A percentile compares a stretch with the other conserved stretches of the same genome.
Conservation (phyloP, 768 basidiomycete species). For the Phaffia australis region DNA sequence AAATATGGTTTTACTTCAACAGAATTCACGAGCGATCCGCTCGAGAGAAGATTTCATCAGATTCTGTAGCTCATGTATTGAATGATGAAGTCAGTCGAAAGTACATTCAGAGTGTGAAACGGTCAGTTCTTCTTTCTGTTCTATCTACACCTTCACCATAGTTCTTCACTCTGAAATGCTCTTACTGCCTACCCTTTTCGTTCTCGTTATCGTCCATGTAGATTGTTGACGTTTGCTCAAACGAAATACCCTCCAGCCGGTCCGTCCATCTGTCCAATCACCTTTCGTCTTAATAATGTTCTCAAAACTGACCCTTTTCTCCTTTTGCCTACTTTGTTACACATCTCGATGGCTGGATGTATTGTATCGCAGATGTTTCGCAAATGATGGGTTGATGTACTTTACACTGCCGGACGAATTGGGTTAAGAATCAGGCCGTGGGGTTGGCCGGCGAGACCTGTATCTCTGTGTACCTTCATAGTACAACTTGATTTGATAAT, state of each 20-base stretch:
- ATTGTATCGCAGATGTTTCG: constrained; percentile 38
- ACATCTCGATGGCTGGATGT: neutral
- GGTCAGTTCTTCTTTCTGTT: constrained; percentile 43
- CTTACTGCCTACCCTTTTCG: neutral
- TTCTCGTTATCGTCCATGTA: constrained; percentile 35
- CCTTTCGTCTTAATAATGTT: neutral
- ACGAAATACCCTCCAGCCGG: constrained; percentile 92
- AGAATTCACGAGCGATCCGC: constrained; percentile 95
- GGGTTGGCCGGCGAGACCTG: too few relatives aligned
- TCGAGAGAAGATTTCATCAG: constrained; percentile 92
- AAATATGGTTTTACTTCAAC: constrained; percentile 32
- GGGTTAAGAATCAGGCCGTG: too few relatives aligned
- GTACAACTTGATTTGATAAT: too few relatives aligned
- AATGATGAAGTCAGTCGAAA: constrained; percentile 99
- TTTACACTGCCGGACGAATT: too few relatives aligned
- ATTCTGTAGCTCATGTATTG: constrained; percentile 93
- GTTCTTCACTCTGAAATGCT: neutral
- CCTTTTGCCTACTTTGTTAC: neutral
- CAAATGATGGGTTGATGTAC: constrained; percentile 70
- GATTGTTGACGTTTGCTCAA: constrained; percentile 87
- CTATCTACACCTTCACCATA: neutral
- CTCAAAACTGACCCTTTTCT: neutral
- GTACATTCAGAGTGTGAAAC: constrained; percentile 93
- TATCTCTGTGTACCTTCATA: too few relatives aligned
- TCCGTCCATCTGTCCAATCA: constrained; percentile 38